These are phyloP conservation scores for Debaryomycetaceae sp. DNA, from an alignment of 1,139 yeast genomes.

Conservation along the genomic window DNA sequence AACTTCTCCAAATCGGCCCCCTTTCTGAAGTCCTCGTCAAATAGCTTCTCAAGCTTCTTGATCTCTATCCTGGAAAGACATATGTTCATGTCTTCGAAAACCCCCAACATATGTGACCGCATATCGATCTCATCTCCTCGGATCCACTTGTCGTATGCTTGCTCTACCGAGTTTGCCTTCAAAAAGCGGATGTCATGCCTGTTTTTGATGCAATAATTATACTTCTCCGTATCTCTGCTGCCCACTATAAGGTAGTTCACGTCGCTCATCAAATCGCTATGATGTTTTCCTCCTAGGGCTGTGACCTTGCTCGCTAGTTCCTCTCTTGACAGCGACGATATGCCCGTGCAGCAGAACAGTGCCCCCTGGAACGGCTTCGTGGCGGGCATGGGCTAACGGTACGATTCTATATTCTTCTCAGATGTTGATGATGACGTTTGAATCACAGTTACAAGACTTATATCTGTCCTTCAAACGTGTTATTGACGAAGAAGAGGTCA, in stretches of 20 bases:
- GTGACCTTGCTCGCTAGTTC: conserved; percentile 39
- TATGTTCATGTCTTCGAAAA: conserved; percentile 46
- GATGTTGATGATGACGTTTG: neutral
- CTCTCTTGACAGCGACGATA: conserved; percentile 24
- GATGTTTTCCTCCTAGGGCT: conserved; percentile 62
- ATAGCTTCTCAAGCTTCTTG: conserved; percentile 15
- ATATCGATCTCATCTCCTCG: conserved; percentile 42
- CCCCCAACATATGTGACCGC: conserved; percentile 27
- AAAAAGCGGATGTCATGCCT: conserved; percentile 61
- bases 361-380: conserved; percentile 30
- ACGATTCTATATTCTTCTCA: neutral
- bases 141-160: conserved; percentile 51
- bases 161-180: conserved; percentile 41
- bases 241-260: conserved; percentile 70
- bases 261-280: conserved; percentile 62
- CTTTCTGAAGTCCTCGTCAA: conserved; percentile 13
- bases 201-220: conserved; percentile 55
- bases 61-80: conserved; percentile 51
- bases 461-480: neutral
- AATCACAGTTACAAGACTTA: neutral
- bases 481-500: neutral
- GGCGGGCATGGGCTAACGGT: neutral
- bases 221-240: conserved; percentile 62
- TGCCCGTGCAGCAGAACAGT: conserved; percentile 44
- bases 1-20: conserved; percentile 17